phyloP scores from a whole-genome alignment of 1,284 basidiomycete species.

The Omphalotus olearius region DNA sequence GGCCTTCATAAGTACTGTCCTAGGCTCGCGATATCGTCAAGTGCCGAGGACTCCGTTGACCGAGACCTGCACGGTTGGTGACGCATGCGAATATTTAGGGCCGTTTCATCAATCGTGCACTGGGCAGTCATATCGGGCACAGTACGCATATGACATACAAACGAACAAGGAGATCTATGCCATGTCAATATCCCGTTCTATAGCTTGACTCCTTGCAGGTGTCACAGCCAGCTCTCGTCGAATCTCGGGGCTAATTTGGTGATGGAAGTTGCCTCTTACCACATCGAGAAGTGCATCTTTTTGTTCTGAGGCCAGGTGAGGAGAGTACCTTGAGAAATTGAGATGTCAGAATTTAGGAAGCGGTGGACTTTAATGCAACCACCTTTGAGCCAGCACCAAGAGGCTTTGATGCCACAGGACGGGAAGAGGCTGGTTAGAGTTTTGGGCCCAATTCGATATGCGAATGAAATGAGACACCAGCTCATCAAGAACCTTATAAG shows the following conservation, averaged over 20 bases:
- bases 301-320: slow-evolving; percentile 42
- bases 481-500: slow-evolving; percentile 78
- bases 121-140: too few species aligned
- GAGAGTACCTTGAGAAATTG: neutral
- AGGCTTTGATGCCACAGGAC: slow-evolving; percentile 56
- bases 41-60: too few species aligned
- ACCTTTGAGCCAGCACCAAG: neutral
- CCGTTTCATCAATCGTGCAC: too few species aligned
- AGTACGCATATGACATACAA: too few species aligned
- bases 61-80: too few species aligned
- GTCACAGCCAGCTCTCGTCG: slow-evolving; percentile 54
- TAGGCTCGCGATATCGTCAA: too few species aligned
- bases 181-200: neutral
- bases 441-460: slow-evolving; percentile 56
- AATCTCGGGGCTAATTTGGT: slow-evolving; percentile 69
- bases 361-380: neutral
- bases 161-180: neutral
- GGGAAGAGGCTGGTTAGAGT: slow-evolving; percentile 46
- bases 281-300: slow-evolving; percentile 76
- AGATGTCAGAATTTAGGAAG: neutral
- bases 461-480: slow-evolving; percentile 79
- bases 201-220: neutral
- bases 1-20: too few species aligned
- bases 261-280: slow-evolving; percentile 60
- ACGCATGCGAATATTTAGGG: too few species aligned